These are phyloP conservation scores for Auxenochlorella pyrenoidosa DNA, from an alignment of 139 green algal species.

Conservation along the genomic window DNA sequence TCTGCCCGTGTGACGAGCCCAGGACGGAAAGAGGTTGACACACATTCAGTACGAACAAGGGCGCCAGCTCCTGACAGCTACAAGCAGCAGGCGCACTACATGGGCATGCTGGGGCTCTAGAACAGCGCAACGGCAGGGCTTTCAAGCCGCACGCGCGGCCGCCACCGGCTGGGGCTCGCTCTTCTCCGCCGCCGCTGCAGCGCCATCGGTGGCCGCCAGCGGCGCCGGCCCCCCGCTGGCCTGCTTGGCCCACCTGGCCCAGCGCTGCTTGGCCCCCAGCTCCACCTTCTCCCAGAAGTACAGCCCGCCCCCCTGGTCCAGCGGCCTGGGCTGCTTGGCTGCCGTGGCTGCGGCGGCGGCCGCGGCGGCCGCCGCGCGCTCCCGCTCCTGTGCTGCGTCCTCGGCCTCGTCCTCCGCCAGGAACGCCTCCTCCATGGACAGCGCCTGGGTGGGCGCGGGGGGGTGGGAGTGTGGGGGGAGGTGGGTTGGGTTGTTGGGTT, in stretches of 20 bases:
- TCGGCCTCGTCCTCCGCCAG: slow-evolving; percentile 59
- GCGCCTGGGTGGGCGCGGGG: slow-evolving; percentile 26
- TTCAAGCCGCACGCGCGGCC: neutral
- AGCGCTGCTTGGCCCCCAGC: neutral
- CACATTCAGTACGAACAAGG: too few relatives aligned
- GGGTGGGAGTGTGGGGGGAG: neutral
- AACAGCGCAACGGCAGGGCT: too few relatives aligned
- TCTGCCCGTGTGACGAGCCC: too few relatives aligned
- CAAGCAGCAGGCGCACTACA: too few relatives aligned
- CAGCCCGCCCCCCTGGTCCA: slow-evolving; percentile 40
- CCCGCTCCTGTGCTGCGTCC: slow-evolving; percentile 41
- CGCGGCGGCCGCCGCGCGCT: neutral
- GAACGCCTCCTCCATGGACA: slow-evolving; percentile 51
- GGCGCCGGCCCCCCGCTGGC: neutral
- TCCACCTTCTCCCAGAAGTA: slow-evolving; percentile 21
- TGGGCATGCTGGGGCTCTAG: too few relatives aligned
- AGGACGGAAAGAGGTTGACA: too few relatives aligned
- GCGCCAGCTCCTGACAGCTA: too few relatives aligned
- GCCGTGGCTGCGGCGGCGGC: neutral
- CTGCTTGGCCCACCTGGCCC: neutral
- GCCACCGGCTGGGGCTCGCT: neutral
- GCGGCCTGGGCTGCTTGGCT: slow-evolving; percentile 24
- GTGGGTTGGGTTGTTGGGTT: neutral
- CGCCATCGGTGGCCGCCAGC: too few relatives aligned
- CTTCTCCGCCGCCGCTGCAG: too few relatives aligned